These are phyloP conservation scores for Cyathus striatus DNA, from an alignment of 768 basidiomycete genomes.

Conservation along the genomic window DNA sequence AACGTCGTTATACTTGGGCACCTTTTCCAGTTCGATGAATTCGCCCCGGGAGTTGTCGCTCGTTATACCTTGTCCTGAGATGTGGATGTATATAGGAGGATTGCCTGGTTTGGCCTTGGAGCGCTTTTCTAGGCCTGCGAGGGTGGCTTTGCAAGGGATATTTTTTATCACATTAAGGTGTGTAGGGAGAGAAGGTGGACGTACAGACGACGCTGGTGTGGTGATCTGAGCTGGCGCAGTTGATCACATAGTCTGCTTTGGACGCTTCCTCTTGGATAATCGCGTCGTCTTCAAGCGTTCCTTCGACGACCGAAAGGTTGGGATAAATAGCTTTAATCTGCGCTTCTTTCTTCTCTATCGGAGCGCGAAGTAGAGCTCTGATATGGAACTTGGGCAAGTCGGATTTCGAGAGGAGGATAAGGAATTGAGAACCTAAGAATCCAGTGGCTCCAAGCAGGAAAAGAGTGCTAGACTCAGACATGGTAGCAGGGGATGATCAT, in stretches of 20 bases:
- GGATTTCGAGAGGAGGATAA: slow-evolving; percentile 21
- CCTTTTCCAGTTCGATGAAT: slow-evolving; percentile 15
- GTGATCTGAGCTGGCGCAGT: slow-evolving; percentile 36
- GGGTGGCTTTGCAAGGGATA: slow-evolving; percentile 20
- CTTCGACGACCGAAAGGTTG: slow-evolving; percentile 29
- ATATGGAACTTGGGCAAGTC: slow-evolving; percentile 21
- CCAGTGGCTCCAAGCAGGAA: slow-evolving; percentile 42
- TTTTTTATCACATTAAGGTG: background rate
- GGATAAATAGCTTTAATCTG: slow-evolving; percentile 25
- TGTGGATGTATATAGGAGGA: slow-evolving; percentile 38
- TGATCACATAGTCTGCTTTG: slow-evolving; percentile 33
- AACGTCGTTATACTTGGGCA: slow-evolving; percentile 31
- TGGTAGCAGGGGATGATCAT: too few relatives aligned
- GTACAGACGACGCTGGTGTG: slow-evolving; percentile 24
- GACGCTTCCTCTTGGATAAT: slow-evolving; percentile 27
- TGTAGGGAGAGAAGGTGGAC: slow-evolving; percentile 1
- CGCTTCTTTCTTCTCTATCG: slow-evolving; percentile 19
- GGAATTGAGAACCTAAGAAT: slow-evolving; percentile 35
- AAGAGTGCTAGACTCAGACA: slow-evolving; percentile 12
- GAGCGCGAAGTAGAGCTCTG: slow-evolving; percentile 28
- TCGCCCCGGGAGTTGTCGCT: slow-evolving; percentile 37
- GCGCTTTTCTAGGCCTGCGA: slow-evolving; percentile 30
- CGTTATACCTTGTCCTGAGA: slow-evolving; percentile 34
- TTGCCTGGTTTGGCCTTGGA: slow-evolving; percentile 27
- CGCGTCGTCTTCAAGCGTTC: slow-evolving; percentile 27